phyloP scores from a whole-genome alignment of 306 rosid genomes.

The Boehmeria nivea region DNA sequence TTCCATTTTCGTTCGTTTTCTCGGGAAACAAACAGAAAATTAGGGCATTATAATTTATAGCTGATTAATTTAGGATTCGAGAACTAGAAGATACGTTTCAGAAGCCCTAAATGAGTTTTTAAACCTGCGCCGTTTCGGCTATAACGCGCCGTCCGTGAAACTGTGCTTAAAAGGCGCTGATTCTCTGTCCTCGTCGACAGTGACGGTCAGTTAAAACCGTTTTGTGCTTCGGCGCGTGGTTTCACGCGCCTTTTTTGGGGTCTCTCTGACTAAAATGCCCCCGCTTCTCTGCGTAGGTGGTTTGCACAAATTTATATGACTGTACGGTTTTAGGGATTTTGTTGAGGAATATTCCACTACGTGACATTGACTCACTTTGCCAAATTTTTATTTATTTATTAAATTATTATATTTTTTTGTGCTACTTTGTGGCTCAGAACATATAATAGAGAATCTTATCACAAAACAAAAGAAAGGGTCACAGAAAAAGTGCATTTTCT shows the following conservation, averaged over 20 bases:
- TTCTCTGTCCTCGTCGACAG: too few relatives aligned
- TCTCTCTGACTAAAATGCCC: conserved; percentile 5
- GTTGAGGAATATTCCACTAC: too few relatives aligned
- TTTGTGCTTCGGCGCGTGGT: conserved; percentile 5
- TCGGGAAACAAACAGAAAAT: background rate
- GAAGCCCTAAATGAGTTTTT: too few relatives aligned
- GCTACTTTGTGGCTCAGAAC: too few relatives aligned
- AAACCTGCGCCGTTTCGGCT: background rate
- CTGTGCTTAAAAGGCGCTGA: conserved; percentile 2
- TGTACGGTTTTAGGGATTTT: background rate
- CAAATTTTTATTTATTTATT: too few relatives aligned
- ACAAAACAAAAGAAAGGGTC: too few relatives aligned
- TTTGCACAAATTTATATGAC: background rate
- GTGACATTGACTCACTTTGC: too few relatives aligned
- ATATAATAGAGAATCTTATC: too few relatives aligned
- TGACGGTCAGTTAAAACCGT: conserved; percentile 9
- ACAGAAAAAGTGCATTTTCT: too few relatives aligned
- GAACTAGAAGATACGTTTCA: too few relatives aligned
- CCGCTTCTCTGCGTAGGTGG: background rate
- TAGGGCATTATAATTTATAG: background rate
- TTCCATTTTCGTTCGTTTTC: background rate
- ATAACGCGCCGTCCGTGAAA: background rate
- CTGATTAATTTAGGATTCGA: too few relatives aligned
- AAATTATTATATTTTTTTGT: too few relatives aligned
- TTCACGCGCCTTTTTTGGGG: background rate